Conservation (phyloP, 371 early-diverging fungal genomes). For the Paraphysoderma sedebokerense region DNA sequence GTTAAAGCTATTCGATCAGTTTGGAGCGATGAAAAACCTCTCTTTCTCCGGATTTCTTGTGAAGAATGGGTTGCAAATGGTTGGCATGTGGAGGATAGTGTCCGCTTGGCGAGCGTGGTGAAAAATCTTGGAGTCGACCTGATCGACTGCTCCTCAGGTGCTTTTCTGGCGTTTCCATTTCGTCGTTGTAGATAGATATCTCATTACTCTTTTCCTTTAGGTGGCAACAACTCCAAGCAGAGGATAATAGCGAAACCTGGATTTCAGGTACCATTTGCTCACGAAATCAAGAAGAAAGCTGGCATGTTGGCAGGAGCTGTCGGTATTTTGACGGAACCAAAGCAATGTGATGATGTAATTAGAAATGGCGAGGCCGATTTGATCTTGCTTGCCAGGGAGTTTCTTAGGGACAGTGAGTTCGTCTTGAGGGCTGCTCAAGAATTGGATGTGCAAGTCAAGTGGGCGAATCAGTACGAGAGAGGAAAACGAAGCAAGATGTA, state of each 20-base stretch:
- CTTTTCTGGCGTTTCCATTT: constrained; percentile 9
- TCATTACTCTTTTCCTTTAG: not conserved
- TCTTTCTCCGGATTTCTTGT: constrained; percentile 60
- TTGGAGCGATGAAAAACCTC: constrained; percentile 58
- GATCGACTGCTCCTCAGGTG: constrained; percentile 50
- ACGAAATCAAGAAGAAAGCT: constrained; percentile 29
- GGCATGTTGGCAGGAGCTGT: constrained; percentile 50
- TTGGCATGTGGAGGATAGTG: constrained; percentile 47
- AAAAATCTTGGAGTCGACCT: constrained; percentile 51
- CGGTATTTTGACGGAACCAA: constrained; percentile 44
- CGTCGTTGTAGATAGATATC: no score
- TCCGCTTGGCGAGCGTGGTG: constrained; percentile 31
- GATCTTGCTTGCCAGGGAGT: constrained; percentile 54
- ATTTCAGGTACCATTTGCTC: constrained; percentile 58
- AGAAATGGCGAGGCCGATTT: constrained; percentile 46
- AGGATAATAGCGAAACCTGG: constrained; percentile 27
- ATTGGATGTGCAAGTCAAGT: constrained; percentile 39
- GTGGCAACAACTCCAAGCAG: constrained; percentile 34
- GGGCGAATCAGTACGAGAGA: constrained; percentile 51
- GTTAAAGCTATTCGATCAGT: constrained; percentile 38
- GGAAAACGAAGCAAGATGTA: no score
- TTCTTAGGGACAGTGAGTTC: constrained; percentile 44
- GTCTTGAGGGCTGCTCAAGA: constrained; percentile 31
- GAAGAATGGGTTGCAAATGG: constrained; percentile 45
- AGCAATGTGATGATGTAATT: constrained; percentile 50